These are phyloP conservation scores for Calonectria ilicicola DNA, from an alignment of 2,329 filamentous ascomycete genomes.

Conservation along the genomic window DNA sequence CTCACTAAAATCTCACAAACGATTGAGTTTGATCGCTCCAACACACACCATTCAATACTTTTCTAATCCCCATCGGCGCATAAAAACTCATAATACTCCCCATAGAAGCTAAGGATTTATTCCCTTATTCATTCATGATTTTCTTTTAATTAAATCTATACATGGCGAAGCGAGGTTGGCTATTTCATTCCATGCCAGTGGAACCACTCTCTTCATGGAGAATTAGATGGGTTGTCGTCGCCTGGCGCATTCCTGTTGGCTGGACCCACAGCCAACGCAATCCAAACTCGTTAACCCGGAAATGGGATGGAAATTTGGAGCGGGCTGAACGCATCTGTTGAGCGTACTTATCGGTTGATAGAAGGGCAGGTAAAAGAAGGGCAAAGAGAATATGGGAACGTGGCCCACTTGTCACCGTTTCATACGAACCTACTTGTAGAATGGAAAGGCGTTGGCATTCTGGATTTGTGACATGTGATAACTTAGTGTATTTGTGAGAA, in stretches of 20 bases:
- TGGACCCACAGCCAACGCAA: background rate
- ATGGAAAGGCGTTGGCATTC: background rate
- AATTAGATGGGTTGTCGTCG: background rate
- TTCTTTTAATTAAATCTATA: background rate
- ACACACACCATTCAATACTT: too few species aligned
- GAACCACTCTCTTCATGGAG: background rate
- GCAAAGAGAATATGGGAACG: background rate
- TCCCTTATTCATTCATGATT: too few species aligned
- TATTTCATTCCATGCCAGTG: background rate
- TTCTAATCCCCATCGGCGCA: rapidly evolving
- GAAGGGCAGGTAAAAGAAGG: background rate
- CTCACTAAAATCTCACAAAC: too few species aligned
- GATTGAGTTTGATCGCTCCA: too few species aligned
- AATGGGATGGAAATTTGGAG: background rate
- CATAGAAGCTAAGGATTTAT: background rate
- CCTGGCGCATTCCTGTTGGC: background rate
- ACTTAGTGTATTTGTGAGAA: background rate
- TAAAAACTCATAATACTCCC: background rate
- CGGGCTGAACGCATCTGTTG: background rate
- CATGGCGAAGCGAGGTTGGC: background rate
- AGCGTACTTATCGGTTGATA: background rate
- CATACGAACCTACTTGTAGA: background rate
- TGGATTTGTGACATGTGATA: background rate
- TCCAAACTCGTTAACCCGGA: background rate
- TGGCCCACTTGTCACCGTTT: background rate